A percentile compares a stretch with the other conserved stretches of the same genome.
phyloP scores from a whole-genome alignment of 2,329 filamentous ascomycete species.

The Botrytis squamosa region DNA sequence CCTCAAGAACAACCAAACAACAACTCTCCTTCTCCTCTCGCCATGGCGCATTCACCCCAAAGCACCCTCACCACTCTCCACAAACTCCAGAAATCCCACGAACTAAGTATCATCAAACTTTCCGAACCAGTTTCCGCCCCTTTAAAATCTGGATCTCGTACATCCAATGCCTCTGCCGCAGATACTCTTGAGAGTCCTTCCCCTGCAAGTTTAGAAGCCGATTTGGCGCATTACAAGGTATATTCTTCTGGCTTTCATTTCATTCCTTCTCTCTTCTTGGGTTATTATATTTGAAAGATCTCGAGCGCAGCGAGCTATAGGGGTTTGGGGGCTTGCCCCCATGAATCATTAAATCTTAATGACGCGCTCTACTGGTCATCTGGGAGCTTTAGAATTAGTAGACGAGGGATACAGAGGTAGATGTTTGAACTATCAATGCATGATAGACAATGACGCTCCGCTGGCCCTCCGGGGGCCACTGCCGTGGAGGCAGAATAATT shows the following conservation, averaged over 20 bases:
- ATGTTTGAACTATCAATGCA: background rate
- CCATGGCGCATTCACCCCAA: constrained; percentile 32
- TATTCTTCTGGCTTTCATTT: background rate
- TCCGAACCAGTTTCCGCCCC: constrained; percentile 69
- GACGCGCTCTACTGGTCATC: background rate
- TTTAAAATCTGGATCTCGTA: constrained; percentile 49
- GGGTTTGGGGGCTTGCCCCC: background rate
- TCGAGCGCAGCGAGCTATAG: background rate
- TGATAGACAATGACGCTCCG: background rate
- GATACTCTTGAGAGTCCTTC: constrained; percentile 64
- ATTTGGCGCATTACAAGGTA: constrained; percentile 82
- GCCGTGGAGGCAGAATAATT: background rate
- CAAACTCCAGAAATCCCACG: constrained; percentile 55
- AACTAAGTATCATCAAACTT: constrained; percentile 73
- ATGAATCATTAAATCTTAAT: background rate
- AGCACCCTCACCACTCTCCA: constrained; percentile 50
- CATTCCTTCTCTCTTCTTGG: background rate
- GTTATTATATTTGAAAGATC: too few relatives aligned
- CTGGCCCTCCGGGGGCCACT: background rate
- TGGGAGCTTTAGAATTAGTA: background rate
- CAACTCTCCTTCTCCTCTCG: background rate
- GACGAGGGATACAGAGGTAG: background rate
- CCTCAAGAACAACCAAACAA: background rate
- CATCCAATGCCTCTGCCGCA: constrained; percentile 67
- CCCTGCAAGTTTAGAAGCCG: constrained; percentile 75